phyloP scores from a whole-genome alignment of 345 rosid species.

The Eucalyptus cloeziana region DNA sequence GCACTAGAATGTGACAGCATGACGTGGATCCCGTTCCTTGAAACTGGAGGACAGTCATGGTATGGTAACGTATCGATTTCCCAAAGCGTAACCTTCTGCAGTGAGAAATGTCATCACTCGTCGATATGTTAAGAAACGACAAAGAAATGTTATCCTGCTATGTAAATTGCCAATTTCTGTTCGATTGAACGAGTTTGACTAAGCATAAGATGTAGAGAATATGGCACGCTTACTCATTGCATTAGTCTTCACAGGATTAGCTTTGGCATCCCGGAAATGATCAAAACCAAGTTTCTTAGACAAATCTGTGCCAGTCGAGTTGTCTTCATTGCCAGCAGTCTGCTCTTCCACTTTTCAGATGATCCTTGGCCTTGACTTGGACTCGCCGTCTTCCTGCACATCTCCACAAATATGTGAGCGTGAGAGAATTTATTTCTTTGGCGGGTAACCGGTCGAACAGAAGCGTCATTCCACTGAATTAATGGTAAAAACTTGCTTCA shows the following conservation, averaged over 20 bases:
- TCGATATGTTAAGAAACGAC: background rate
- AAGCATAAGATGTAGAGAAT: background rate
- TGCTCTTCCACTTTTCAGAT: constrained; percentile 18
- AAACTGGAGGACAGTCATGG: constrained; percentile 89
- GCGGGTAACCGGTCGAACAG: background rate
- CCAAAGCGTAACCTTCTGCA: constrained; percentile 84
- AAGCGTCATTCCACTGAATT: background rate
- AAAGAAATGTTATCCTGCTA: background rate
- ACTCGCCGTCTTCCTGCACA: constrained; percentile 34
- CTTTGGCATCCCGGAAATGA: constrained; percentile 38
- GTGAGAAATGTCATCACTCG: background rate
- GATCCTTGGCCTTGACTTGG: background rate
- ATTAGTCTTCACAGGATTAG: constrained; percentile 53
- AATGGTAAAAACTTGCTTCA: background rate
- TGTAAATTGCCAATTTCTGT: background rate
- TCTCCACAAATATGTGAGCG: background rate
- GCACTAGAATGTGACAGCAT: background rate
- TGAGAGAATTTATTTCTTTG: background rate
- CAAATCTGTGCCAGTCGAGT: background rate
- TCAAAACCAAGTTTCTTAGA: constrained; percentile 45
- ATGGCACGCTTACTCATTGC: constrained; percentile 46
- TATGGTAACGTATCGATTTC: constrained; percentile 73
- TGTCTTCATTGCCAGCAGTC: constrained; percentile 1
- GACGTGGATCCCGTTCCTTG: constrained; percentile 33
- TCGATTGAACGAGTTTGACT: background rate